A percentile compares a stretch with the other conserved stretches of the same genome.
phyloP scores from a whole-genome alignment of 2,329 filamentous ascomycete species.

The Colletotrichum sidae region DNA sequence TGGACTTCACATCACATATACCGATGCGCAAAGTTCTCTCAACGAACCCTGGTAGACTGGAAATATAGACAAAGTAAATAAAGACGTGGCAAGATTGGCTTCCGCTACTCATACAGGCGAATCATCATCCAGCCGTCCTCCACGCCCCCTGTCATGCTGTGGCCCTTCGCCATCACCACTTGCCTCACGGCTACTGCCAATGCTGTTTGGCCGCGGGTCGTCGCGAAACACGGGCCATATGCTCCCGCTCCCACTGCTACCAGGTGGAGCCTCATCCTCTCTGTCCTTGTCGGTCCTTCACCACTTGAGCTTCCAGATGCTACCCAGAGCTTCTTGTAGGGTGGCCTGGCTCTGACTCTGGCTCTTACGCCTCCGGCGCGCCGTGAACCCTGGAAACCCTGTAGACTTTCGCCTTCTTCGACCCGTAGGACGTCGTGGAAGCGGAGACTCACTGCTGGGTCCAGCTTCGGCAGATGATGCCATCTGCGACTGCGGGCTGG shows the following conservation, averaged over 20 bases:
- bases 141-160: constrained; percentile 25
- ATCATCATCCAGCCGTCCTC: constrained; percentile 38
- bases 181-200: constrained; percentile 19
- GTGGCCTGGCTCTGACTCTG: constrained; percentile 51
- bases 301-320: constrained; percentile 68
- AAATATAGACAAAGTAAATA: constrained; percentile 35
- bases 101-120: constrained; percentile 48
- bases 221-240: constrained; percentile 39
- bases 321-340: constrained; percentile 62
- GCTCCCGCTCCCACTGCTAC: constrained; percentile 29
- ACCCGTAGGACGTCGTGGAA: constrained; percentile 41
- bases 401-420: constrained; percentile 68
- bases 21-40: background rate
- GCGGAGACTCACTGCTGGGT: constrained; percentile 34
- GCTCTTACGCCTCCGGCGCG: constrained; percentile 57
- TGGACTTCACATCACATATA: background rate
- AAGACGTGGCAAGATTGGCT: constrained; percentile 21
- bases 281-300: constrained; percentile 50
- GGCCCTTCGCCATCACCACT: constrained; percentile 13
- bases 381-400: constrained; percentile 71
- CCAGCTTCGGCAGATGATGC: constrained; percentile 41
- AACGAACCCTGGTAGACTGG: background rate
- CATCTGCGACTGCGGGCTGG: constrained; percentile 38
- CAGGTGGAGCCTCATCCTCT: constrained; percentile 39
- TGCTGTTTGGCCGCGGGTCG: constrained; percentile 32